These are phyloP conservation scores for Solanum habrochaites DNA, from an alignment of 257 asterid species.

Conservation along the genomic window DNA sequence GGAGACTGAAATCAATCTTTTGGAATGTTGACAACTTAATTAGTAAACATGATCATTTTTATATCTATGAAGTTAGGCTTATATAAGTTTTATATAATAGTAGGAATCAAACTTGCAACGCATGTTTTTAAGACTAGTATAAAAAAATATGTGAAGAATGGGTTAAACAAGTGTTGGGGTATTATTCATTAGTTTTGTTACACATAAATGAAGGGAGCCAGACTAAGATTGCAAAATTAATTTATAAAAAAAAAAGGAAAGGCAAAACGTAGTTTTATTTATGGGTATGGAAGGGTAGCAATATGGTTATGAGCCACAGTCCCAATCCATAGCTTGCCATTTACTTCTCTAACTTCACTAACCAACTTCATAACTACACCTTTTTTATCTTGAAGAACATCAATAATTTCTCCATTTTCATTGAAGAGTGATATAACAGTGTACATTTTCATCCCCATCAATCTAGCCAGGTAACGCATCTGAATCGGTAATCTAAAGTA, in stretches of 20 bases:
- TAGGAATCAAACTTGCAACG: too few relatives aligned
- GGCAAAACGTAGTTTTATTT: background rate
- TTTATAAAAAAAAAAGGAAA: background rate
- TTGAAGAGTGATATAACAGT: slow-evolving; percentile 48
- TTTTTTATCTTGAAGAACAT: slow-evolving; percentile 76
- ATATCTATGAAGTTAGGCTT: too few relatives aligned
- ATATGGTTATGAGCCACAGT: slow-evolving; percentile 94
- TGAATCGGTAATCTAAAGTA: slow-evolving; percentile 74
- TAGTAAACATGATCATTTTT: too few relatives aligned
- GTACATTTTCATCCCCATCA: slow-evolving; percentile 66
- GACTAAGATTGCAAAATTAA: background rate
- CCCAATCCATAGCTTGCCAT: slow-evolving; percentile 87
- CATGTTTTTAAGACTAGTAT: too few relatives aligned
- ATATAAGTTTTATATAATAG: too few relatives aligned
- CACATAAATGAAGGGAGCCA: background rate
- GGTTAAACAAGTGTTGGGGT: background rate
- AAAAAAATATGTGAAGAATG: background rate
- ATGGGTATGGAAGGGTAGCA: slow-evolving; percentile 62
- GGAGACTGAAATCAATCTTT: too few relatives aligned
- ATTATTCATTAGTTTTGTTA: background rate
- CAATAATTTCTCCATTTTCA: slow-evolving; percentile 56
- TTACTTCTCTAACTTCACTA: slow-evolving; percentile 73
- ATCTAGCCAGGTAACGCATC: slow-evolving; percentile 49
- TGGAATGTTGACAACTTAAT: too few relatives aligned
- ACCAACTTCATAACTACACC: slow-evolving; percentile 79